phyloP scores from a whole-genome alignment of 257 asterid species.

The Lithospermum erythrorhizon region DNA sequence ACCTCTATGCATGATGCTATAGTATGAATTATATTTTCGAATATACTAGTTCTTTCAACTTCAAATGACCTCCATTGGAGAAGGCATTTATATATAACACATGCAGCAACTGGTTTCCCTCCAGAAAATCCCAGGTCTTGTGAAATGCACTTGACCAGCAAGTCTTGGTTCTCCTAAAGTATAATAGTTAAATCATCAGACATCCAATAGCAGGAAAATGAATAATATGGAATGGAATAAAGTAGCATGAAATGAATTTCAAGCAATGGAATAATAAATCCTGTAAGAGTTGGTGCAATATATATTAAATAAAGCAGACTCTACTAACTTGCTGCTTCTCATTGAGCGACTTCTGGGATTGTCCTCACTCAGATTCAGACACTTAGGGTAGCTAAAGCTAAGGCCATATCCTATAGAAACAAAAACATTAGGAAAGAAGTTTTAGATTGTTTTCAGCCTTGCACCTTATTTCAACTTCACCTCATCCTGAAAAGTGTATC shows the following conservation, averaged over 20 bases:
- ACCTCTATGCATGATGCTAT: constrained; percentile 91
- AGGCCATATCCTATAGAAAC: constrained; percentile 39
- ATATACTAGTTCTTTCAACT: constrained; percentile 93
- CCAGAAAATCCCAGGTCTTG: constrained; percentile 92
- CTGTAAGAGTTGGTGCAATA: neutral
- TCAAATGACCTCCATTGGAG: constrained; percentile 99
- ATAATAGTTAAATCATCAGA: constrained; percentile 7
- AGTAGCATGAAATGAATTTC: constrained; percentile 1
- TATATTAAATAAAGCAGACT: constrained; percentile 2
- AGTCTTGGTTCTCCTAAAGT: constrained; percentile 88
- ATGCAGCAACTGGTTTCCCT: constrained; percentile 94
- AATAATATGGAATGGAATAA: constrained; percentile 3
- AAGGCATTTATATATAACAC: constrained; percentile 89
- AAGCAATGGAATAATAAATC: neutral
- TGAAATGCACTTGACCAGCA: constrained; percentile 81
- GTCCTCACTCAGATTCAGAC: constrained; percentile 78
- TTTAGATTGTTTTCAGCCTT: neutral
- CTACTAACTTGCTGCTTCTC: constrained; percentile 82
- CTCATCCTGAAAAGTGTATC: neutral
- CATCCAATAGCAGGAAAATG: constrained; percentile 3
- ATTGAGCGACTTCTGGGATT: constrained; percentile 81
- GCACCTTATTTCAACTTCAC: neutral
- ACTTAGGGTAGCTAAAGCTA: constrained; percentile 50
- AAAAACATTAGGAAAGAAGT: neutral
- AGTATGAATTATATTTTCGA: constrained; percentile 84